Conservation (phyloP, 202 grass and related monocot species). For the Cymbopogon flexuosus region DNA sequence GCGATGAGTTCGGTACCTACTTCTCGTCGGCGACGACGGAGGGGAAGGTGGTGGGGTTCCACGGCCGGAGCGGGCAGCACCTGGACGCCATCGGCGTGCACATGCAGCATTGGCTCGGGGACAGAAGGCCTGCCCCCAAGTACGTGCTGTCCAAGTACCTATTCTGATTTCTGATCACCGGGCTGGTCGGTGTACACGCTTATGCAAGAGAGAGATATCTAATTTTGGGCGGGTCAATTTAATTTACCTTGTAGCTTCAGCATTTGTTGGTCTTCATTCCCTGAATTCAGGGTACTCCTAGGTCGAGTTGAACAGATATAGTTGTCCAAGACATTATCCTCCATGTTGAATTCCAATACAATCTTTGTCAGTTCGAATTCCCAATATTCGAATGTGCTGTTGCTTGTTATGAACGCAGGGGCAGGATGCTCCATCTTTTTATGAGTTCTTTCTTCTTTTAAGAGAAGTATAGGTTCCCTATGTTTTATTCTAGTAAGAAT, state of each 20-base stretch:
- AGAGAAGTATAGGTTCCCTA: background rate
- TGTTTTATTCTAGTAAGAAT: background rate
- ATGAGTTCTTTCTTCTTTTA: background rate
- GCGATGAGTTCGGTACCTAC: conserved; percentile 51
- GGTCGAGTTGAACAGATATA: background rate
- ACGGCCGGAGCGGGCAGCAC: conserved; percentile 72
- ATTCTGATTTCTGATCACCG: conserved; percentile 70
- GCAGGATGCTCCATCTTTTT: background rate
- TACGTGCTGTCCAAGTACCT: conserved; percentile 68
- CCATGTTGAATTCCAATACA: background rate
- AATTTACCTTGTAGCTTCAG: background rate
- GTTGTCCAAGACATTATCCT: no score
- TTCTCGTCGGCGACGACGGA: conserved; percentile 65
- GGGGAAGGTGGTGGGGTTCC: conserved; percentile 88
- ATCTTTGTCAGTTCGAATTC: background rate
- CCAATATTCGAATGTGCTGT: background rate
- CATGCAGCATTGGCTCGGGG: conserved; percentile 88
- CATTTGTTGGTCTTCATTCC: background rate
- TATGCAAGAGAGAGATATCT: background rate
- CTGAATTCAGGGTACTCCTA: background rate
- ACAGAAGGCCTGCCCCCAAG: conserved; percentile 47
- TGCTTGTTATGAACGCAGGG: background rate
- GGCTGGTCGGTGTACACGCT: background rate
- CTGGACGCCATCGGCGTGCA: conserved; percentile 84
- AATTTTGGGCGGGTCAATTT: background rate